These are phyloP conservation scores for Diaporthe sp. DNA, from an alignment of 2,329 filamentous ascomycete genomes.

Conservation along the genomic window DNA sequence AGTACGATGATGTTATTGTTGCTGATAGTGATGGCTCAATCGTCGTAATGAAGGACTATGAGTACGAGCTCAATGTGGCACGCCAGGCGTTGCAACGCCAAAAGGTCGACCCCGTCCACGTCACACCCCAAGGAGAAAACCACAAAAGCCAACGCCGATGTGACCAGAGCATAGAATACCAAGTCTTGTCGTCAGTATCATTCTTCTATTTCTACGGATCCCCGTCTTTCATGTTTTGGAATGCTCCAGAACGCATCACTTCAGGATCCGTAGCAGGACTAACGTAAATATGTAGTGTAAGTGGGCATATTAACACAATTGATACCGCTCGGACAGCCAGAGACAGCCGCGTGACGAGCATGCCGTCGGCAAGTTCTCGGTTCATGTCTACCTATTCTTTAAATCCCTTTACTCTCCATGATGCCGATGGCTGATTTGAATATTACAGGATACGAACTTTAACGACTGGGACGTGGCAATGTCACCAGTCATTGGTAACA, in stretches of 20 bases:
- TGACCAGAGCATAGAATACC: constrained; percentile 39
- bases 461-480: constrained; percentile 52
- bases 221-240: too few relatives aligned
- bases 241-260: too few relatives aligned
- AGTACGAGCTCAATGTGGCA: constrained; percentile 37
- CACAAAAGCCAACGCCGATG: constrained; percentile 34
- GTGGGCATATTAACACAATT: neutral
- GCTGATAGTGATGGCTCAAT: constrained; percentile 39
- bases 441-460: constrained; percentile 42
- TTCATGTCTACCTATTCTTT: neutral
- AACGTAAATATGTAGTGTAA: neutral
- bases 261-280: too few relatives aligned
- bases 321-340: too few relatives aligned
- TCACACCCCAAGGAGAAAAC: neutral
- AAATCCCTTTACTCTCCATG: neutral
- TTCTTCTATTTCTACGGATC: too few relatives aligned
- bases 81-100: constrained; percentile 22
- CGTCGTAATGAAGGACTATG: constrained; percentile 41
- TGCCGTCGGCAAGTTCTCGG: neutral
- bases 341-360: too few relatives aligned
- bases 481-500: constrained; percentile 47
- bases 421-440: constrained; percentile 29
- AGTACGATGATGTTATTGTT: constrained; percentile 41
- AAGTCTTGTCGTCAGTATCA: constrained; percentile 35
- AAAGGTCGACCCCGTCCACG: constrained; percentile 7